A percentile compares a stretch with the other conserved stretches of the same genome.
These are phyloP conservation scores for Cenchrus americanus DNA, from an alignment of 176 grass and related monocot genomes.

Conservation along the genomic window DNA sequence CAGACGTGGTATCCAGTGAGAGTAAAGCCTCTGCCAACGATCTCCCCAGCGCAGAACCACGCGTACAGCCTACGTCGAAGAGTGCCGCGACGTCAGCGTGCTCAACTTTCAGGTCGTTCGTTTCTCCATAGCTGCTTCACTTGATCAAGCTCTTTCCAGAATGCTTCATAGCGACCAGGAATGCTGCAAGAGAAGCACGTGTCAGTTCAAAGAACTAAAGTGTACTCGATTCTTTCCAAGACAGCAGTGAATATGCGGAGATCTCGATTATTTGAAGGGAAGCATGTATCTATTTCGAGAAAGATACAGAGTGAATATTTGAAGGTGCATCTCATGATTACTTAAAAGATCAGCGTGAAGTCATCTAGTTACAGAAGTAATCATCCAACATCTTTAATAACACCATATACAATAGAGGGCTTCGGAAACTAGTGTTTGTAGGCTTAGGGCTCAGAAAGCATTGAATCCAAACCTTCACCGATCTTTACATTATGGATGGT, in stretches of 20 bases:
- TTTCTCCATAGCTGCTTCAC: slow-evolving; percentile 70
- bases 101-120: slow-evolving; percentile 73
- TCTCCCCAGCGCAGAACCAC: slow-evolving; percentile 77
- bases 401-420: not conserved
- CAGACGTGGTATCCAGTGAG: slow-evolving; percentile 85
- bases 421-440: not conserved
- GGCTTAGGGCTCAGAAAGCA: not conserved
- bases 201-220: not conserved
- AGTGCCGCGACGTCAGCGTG: slow-evolving; percentile 71
- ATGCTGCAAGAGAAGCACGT: slow-evolving; percentile 48
- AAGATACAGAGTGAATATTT: too few species aligned
- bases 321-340: not conserved
- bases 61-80: slow-evolving; percentile 76
- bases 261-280: too few species aligned
- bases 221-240: not conserved
- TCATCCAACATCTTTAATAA: not conserved
- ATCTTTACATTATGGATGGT: not conserved
- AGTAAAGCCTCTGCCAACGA: slow-evolving; percentile 82
- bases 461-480: not conserved
- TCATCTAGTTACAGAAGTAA: not conserved
- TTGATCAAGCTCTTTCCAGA: slow-evolving; percentile 81
- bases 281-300: too few species aligned
- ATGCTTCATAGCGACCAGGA: slow-evolving; percentile 70
- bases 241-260: too few species aligned
- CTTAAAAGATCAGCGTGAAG: not conserved